These are phyloP conservation scores for Mixia osmundae DNA, from an alignment of 1,284 basidiomycete species.

Conservation along the genomic window DNA sequence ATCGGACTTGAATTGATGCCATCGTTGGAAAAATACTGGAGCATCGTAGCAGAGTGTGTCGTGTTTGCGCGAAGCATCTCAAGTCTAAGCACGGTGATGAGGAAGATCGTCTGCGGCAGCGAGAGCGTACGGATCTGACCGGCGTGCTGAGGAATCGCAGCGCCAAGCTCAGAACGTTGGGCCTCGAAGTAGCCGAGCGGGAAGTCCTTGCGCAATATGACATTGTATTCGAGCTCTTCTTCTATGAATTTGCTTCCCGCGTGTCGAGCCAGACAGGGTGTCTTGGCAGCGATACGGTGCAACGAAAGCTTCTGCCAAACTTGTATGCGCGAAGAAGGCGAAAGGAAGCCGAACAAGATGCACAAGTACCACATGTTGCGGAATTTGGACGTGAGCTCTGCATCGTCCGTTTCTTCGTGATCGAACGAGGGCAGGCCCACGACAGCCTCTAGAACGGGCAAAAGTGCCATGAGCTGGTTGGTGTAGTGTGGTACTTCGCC, in stretches of 20 bases:
- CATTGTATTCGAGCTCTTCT: conserved; percentile 81
- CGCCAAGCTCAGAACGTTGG: conserved; percentile 17
- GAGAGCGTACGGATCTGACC: conserved; percentile 53
- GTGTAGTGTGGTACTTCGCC: not conserved
- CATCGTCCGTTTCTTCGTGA: conserved; percentile 22
- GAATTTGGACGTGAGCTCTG: conserved; percentile 55
- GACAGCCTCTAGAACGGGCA: not conserved
- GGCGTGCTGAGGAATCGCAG: conserved; percentile 39
- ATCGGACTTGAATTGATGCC: conserved; percentile 48
- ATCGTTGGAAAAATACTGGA: conserved; percentile 73
- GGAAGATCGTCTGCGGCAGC: conserved; percentile 63
- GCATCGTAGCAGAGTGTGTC: conserved; percentile 56
- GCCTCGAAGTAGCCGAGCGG: conserved; percentile 10
- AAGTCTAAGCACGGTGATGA: conserved; percentile 67
- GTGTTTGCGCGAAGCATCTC: conserved; percentile 65
- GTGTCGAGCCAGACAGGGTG: conserved; percentile 63
- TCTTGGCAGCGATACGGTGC: conserved; percentile 59
- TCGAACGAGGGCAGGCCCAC: not conserved
- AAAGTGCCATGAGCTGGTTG: not conserved
- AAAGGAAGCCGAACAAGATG: conserved; percentile 52
- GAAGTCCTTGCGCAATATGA: conserved; percentile 48
- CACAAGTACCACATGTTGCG: conserved; percentile 88
- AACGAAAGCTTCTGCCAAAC: conserved; percentile 54
- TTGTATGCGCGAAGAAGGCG: conserved; percentile 27
- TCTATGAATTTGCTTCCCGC: conserved; percentile 60